Conservation (phyloP, 805 yeast species). For the Kodamaea hsintzibuensis region DNA sequence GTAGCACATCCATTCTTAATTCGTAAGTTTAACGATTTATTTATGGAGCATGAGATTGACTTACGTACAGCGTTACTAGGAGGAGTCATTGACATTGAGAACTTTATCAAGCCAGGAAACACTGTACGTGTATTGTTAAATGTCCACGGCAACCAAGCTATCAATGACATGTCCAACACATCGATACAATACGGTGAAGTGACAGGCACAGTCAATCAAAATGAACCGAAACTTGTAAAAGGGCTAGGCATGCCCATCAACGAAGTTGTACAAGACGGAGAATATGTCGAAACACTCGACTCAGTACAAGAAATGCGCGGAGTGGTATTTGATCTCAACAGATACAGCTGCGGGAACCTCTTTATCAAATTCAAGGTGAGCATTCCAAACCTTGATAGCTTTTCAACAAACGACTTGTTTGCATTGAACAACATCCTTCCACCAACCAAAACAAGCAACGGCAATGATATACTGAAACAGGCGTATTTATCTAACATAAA, state of each 20-base stretch:
- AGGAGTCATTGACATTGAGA: slow-evolving; percentile 43
- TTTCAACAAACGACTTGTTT: slow-evolving; percentile 23
- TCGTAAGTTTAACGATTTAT: slow-evolving; percentile 47
- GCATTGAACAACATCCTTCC: slow-evolving; percentile 24
- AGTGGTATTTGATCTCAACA: slow-evolving; percentile 19
- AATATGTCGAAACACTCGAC: slow-evolving; percentile 23
- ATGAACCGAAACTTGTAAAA: slow-evolving; percentile 47
- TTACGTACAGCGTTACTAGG: slow-evolving; percentile 58
- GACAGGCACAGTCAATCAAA: slow-evolving; percentile 56
- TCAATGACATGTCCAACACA: slow-evolving; percentile 15
- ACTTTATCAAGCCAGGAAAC: slow-evolving; percentile 35
- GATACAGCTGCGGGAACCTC: slow-evolving; percentile 35
- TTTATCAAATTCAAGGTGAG: slow-evolving; percentile 41
- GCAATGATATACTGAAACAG: slow-evolving; percentile 21
- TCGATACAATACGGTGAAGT: slow-evolving; percentile 38
- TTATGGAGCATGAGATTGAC: slow-evolving; percentile 47
- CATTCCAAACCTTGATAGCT: slow-evolving; percentile 32
- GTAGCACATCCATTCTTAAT: slow-evolving; percentile 37
- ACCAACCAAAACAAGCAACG: slow-evolving; percentile 2
- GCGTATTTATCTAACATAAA: slow-evolving; percentile 9
- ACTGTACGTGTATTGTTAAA: slow-evolving; percentile 32
- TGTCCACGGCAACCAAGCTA: slow-evolving; percentile 30
- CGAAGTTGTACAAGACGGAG: slow-evolving; percentile 23
- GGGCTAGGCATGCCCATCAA: slow-evolving; percentile 65
- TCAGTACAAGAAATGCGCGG: slow-evolving; percentile 17